These are phyloP conservation scores for Sugiyamaella pinicola DNA, from an alignment of 1,139 yeast species.

Conservation along the genomic window DNA sequence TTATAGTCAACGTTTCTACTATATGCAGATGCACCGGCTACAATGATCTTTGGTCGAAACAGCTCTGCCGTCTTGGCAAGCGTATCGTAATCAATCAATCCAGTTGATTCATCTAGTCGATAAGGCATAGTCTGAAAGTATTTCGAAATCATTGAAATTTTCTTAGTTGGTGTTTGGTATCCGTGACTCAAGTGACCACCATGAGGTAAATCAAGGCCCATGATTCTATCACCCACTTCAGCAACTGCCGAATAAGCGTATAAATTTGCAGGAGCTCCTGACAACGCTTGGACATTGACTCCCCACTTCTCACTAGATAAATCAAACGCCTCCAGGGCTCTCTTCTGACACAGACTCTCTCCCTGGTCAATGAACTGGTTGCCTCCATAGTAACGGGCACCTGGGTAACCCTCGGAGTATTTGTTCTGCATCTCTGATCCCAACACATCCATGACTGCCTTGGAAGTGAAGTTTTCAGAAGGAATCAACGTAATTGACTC, in stretches of 20 bases:
- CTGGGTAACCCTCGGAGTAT: slow-evolving; percentile 98
- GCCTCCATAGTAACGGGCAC: slow-evolving; percentile 96
- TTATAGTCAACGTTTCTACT: slow-evolving; percentile 92
- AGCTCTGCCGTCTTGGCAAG: slow-evolving; percentile 85
- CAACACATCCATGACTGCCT: slow-evolving; percentile 92
- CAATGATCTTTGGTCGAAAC: slow-evolving; percentile 92
- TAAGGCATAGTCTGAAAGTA: slow-evolving; percentile 99
- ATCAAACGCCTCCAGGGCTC: slow-evolving; percentile 88
- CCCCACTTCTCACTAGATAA: slow-evolving; percentile 90
- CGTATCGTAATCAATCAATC: slow-evolving; percentile 92
- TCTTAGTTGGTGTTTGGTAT: slow-evolving; percentile 93
- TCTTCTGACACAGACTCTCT: slow-evolving; percentile 85
- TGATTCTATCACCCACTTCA: slow-evolving; percentile 92
- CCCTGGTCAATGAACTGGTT: slow-evolving; percentile 93
- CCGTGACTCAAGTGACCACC: slow-evolving; percentile 99
- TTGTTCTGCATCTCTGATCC: slow-evolving; percentile 98
- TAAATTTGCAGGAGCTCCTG: slow-evolving; percentile 97
- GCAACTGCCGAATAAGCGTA: slow-evolving; percentile 93
- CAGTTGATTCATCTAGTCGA: slow-evolving; percentile 88
- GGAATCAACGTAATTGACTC: slow-evolving; percentile 94
- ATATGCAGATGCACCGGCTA: slow-evolving; percentile 98
- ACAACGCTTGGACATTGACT: slow-evolving; percentile 92
- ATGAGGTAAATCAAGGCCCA: slow-evolving; percentile 97
- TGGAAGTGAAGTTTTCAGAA: slow-evolving; percentile 95
- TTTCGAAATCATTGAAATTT: slow-evolving; percentile 93